phyloP scores from a whole-genome alignment of 2,329 filamentous ascomycete genomes.

The Scleromitrula shiraiana region DNA sequence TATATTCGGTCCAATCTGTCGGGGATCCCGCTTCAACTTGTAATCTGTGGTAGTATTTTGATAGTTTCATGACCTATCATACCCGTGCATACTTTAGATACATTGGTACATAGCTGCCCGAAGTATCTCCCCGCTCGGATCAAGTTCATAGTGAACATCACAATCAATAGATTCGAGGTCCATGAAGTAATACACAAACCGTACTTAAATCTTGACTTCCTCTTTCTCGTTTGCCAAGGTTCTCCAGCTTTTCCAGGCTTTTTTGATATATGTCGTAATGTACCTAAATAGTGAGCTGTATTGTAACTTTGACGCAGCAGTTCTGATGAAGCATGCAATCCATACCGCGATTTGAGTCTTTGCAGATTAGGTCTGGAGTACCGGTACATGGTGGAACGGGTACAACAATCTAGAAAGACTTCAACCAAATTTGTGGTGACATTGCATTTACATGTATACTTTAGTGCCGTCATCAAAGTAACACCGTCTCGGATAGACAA shows the following conservation, averaged over 20 bases:
- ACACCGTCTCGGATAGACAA: conserved; percentile 6
- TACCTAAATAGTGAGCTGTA: not conserved
- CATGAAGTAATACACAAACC: not conserved
- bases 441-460: too few relatives aligned
- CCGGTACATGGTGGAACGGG: conserved; percentile 1
- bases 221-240: not conserved
- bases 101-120: too few relatives aligned
- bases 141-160: not conserved
- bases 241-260: not conserved
- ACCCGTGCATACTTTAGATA: too few relatives aligned
- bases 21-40: not conserved
- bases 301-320: not conserved
- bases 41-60: not conserved
- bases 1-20: conserved; percentile 1
- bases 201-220: too few relatives aligned
- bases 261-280: not conserved
- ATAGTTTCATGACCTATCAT: conserved; percentile 7
- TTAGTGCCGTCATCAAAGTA: not conserved
- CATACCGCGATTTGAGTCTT: conserved; percentile 7
- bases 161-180: not conserved
- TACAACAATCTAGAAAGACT: conserved; percentile 8
- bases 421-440: conserved; percentile 8
- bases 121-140: too few relatives aligned
- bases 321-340: conserved; percentile 10
- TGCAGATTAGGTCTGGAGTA: conserved; percentile 9